These are phyloP conservation scores for Flaveria linearis DNA, from an alignment of 129 eudicot genomes.

Conservation along the genomic window DNA sequence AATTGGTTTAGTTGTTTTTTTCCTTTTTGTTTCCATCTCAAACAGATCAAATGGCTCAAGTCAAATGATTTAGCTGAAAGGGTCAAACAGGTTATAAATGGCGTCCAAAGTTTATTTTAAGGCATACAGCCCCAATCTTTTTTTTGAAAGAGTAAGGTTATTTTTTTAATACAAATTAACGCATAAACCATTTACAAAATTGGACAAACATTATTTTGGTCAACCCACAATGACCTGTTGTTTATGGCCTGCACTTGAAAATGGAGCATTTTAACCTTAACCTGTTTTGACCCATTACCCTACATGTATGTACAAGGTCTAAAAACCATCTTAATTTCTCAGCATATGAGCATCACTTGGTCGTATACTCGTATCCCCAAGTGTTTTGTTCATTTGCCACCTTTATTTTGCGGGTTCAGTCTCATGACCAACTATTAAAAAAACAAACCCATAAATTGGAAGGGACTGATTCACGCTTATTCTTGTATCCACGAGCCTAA, in stretches of 20 bases:
- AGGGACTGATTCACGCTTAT: not conserved
- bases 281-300: slow-evolving; percentile 8
- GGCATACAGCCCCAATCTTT: not conserved
- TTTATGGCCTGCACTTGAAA: not conserved
- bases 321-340: too few relatives aligned
- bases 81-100: not conserved
- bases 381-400: not conserved
- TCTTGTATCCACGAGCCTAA: not conserved
- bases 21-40: not conserved
- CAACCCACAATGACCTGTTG: not conserved
- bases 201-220: not conserved
- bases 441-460: not conserved
- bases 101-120: not conserved
- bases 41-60: not conserved
- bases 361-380: not conserved
- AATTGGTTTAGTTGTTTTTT: too few relatives aligned
- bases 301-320: not conserved
- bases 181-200: not conserved
- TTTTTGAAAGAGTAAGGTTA: not conserved
- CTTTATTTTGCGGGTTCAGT: not conserved
- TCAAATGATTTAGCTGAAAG: not conserved
- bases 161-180: not conserved
- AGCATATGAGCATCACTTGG: not conserved
- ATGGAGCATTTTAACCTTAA: not conserved
- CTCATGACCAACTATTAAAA: not conserved